These are phyloP conservation scores for Lumnitzera littorea DNA, from an alignment of 345 rosid species.

Conservation along the genomic window DNA sequence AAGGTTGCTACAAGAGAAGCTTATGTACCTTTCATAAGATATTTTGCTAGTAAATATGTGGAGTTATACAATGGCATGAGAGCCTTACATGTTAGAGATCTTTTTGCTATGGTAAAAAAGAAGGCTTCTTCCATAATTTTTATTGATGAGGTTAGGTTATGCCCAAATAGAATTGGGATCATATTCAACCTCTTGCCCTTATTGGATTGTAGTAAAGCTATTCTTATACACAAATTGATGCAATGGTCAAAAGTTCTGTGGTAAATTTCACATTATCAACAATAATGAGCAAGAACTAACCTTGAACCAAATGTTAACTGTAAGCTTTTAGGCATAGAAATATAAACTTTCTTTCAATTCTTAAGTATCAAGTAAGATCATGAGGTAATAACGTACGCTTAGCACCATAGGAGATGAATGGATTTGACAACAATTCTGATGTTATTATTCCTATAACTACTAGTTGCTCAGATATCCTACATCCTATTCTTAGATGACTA, in stretches of 20 bases:
- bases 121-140: too few species aligned
- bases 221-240: constrained; percentile 63
- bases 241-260: constrained; percentile 96
- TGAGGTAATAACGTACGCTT: constrained; percentile 4
- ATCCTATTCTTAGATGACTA: constrained; percentile 88
- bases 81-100: constrained; percentile 94
- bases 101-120: constrained; percentile 91
- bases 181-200: constrained; percentile 3
- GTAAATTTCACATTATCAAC: constrained; percentile 73
- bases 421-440: constrained; percentile 89
- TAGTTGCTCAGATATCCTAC: constrained; percentile 90
- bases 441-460: constrained; percentile 98
- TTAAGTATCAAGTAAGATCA: background rate
- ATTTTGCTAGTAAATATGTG: constrained; percentile 94
- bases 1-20: constrained; percentile 98
- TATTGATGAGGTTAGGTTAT: constrained; percentile 69
- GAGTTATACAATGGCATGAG: constrained; percentile 97
- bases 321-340: too few species aligned
- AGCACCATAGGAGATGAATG: constrained; percentile 92
- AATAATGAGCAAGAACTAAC: constrained; percentile 97
- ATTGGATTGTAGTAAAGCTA: background rate
- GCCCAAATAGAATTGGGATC: background rate
- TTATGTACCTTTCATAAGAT: constrained; percentile 90
- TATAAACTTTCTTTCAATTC: background rate
- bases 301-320: constrained; percentile 91